Evolutionary conservation across 176 grass and related monocot species (phyloP).

Genomic region (Carex scoparia): DNA sequence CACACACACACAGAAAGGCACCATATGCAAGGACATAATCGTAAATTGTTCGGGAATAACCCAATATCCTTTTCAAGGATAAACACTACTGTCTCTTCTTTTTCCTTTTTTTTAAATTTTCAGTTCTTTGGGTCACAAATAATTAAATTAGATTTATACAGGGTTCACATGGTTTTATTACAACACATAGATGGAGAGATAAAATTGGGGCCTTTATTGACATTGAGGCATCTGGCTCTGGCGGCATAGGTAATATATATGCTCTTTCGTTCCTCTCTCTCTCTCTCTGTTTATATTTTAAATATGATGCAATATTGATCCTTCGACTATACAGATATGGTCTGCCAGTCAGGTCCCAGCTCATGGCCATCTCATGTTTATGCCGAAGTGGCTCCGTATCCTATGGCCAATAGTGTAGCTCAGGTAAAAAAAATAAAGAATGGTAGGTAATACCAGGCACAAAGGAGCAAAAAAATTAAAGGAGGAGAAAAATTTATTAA

Average conservation of each 20-base stretch:
- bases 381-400: constrained; percentile 81
- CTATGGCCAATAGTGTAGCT: constrained; percentile 98
- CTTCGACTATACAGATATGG: constrained; percentile 71
- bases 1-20: neutral
- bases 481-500: neutral
- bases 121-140: constrained; percentile 25
- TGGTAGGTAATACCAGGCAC: neutral
- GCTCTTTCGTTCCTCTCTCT: neutral
- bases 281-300: constrained; percentile 1
- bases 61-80: neutral
- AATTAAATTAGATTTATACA: constrained; percentile 30
- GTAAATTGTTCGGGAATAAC: constrained; percentile 5
- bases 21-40: neutral
- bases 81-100: neutral
- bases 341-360: constrained; percentile 95
- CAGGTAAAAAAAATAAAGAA: constrained; percentile 48
- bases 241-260: constrained; percentile 65
- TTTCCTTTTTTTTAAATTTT: constrained; percentile 9
- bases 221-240: constrained; percentile 96
- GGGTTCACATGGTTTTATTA: constrained; percentile 97
- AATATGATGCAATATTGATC: constrained; percentile 16
- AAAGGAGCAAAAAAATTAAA: neutral
- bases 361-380: constrained; percentile 87
- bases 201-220: constrained; percentile 87
- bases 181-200: constrained; percentile 80